Base-by-base conservation (phyloP, 2,329 filamentous ascomycete genomes). In the Fusarium liriodendri region DNA sequence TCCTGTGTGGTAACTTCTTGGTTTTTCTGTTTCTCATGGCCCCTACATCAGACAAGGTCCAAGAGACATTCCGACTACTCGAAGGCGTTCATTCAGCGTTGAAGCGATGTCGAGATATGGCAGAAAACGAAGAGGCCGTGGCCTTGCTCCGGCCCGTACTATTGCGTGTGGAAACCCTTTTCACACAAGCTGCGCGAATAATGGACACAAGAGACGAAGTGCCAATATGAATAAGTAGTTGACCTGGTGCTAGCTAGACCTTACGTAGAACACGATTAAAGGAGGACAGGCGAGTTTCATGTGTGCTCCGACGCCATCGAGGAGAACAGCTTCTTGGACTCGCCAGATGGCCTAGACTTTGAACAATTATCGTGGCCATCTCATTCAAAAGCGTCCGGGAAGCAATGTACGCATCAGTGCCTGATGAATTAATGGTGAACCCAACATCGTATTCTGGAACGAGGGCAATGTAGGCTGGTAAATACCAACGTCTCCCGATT, bases 21-120 rank as follows among this genome's bases (percentile, higher is more conserved):
- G 81, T 84, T 33, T 83, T 83, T 60, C 74, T 84, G 0, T 84
- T 84, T 61, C 77, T 84, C 11, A 74, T 82, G 35, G 81, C 82
- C 2, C 78, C 81, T 4, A 70, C 68, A n/a, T 55, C 63, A 2
- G 62, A 59, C 4, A 65, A 78, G 16, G 69, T 76, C 5, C 65
- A 70, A 16, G 69, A 73, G 2, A 69, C 77, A 4, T 79, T 76
- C 16, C 54, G 63, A 9, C 52, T 78, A 0, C 76, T 80, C 7
- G 70, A 75, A n/a, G 65, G 67, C 5, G 76, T 80, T 8, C 74
- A 77, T 13, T 45, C 72, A 55, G 55, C 71, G 67, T 4, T 68
- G 74, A 37, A 70, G 69, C 50, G 69, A 70, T 35, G 70, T 76
- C 7, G 76, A 70, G 33, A 69, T 16, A 40, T 64, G 55, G 64